Evolutionary conservation across 345 rosid species (phyloP), one percentile per base, ranked within the genome.

Genomic region (Eucalyptus cloeziana): DNA sequence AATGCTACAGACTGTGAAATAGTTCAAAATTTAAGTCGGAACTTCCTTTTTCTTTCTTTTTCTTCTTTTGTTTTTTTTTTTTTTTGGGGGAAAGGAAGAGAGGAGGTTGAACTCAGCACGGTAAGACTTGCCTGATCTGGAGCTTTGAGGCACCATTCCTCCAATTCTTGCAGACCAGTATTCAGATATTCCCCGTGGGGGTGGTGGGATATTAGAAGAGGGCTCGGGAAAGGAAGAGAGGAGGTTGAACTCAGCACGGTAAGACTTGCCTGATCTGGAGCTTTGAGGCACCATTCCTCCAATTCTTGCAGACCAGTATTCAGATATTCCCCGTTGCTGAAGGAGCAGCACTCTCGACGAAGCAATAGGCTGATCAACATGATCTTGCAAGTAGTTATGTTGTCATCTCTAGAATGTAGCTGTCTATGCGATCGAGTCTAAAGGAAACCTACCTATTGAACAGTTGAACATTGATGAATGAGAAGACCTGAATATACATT

Each of bases 341-440:
- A 98, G 86, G 99, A 98, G 94, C 99, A 98, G 91, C 99, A 98
- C 90, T 98, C 99, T 64, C 98, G 98, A 87, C 98, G 95, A 94
- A 97, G 93, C 88, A 97, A 97, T 89, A 98, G 97, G 95, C 99
- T 98, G 97, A 94, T 92, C 56, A 93, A 64, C 51, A 87, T 85
- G 21, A 43, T 62, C 62, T 43, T 14, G 47, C 52, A 86, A 89
- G 62, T 89, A 30, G 71, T 64, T 64, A n/a, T 30, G 33, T n/a
- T 64, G 17, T 64, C 37, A 64, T 64, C 71, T 64, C 37, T 64
- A 64, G 71, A 64, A 64, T 30, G 37, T 64, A n/a, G 71, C 71
- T 64, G 37, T n/a, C 33, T 64, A 64, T n/a, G 33, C 33, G 71
- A 30, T 64, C 5, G 71, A 64, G 37, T 64, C 71, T 64, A 30